A percentile compares a stretch with the other conserved stretches of the same genome.
These are phyloP conservation scores for Aspergillus sp. DNA, from an alignment of 2,329 filamentous ascomycete species.

Conservation along the genomic window DNA sequence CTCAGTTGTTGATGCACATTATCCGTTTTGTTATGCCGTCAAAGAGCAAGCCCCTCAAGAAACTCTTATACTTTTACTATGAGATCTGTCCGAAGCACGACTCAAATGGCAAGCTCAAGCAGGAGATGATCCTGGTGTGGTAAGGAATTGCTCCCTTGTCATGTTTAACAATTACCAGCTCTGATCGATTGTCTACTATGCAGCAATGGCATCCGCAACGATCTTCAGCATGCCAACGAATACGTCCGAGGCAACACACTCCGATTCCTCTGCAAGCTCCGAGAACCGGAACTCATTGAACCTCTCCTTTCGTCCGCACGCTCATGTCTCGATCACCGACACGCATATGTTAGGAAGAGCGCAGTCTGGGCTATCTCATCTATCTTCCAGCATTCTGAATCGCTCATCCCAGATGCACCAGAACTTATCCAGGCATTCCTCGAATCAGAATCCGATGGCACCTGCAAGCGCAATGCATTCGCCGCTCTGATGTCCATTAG, in stretches of 20 bases:
- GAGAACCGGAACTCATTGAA: constrained; percentile 94
- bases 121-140: constrained; percentile 99
- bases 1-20: constrained; percentile 96
- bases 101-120: constrained; percentile 89
- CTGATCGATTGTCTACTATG: constrained; percentile 22
- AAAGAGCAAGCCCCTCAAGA: constrained; percentile 95
- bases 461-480: constrained; percentile 98
- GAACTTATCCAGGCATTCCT: constrained; percentile 91
- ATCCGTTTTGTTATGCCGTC: constrained; percentile 99
- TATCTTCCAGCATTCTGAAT: constrained; percentile 87
- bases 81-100: constrained; percentile 98
- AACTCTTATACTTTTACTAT: constrained; percentile 98
- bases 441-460: constrained; percentile 86
- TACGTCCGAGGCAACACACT: constrained; percentile 98
- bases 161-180: constrained; percentile 8
- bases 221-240: constrained; percentile 96
- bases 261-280: constrained; percentile 94
- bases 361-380: constrained; percentile 93
- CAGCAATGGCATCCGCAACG: constrained; percentile 97
- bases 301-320: constrained; percentile 91
- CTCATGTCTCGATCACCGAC: constrained; percentile 90
- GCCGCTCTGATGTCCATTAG: constrained; percentile 88
- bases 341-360: constrained; percentile 98
- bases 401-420: constrained; percentile 91
- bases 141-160: constrained; percentile 49